Evolutionary conservation across 805 yeast species (phyloP).

Genomic region (Cyberlindnera maclurae): DNA sequence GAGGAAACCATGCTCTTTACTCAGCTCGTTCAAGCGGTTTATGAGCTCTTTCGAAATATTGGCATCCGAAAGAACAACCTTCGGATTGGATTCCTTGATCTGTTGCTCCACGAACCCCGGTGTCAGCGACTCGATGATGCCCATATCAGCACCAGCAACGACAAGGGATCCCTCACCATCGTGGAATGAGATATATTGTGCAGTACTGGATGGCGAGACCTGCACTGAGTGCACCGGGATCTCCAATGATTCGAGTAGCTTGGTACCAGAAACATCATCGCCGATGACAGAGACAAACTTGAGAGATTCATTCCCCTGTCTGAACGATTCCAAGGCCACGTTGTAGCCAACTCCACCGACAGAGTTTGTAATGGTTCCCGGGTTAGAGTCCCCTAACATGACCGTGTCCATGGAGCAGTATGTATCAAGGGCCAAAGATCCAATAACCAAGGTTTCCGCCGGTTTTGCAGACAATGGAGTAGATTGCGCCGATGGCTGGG

Average conservation of each 20-base stretch:
- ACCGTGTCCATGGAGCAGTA: constrained; percentile 40
- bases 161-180: constrained; percentile 53
- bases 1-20: constrained; percentile 20
- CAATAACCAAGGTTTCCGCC: constrained; percentile 45
- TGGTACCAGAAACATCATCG: constrained; percentile 45
- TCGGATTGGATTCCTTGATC: constrained; percentile 37
- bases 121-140: constrained; percentile 48
- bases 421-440: constrained; percentile 73
- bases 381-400: constrained; percentile 59
- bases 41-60: constrained; percentile 46
- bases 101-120: constrained; percentile 34
- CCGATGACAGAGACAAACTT: constrained; percentile 57
- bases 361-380: constrained; percentile 48
- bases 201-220: constrained; percentile 33
- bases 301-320: constrained; percentile 23
- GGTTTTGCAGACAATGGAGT: constrained; percentile 1
- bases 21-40: constrained; percentile 28
- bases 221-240: constrained; percentile 21
- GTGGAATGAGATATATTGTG: constrained; percentile 71
- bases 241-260: constrained; percentile 29
- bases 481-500: not conserved
- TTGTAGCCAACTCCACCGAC: constrained; percentile 87
- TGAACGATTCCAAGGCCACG: constrained; percentile 57
- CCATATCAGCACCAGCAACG: constrained; percentile 83
- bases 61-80: constrained; percentile 55